A percentile compares a stretch with the other conserved stretches of the same genome.
These are phyloP conservation scores for Botrytis paeoniae DNA, from an alignment of 2,329 filamentous ascomycete genomes.

Conservation along the genomic window DNA sequence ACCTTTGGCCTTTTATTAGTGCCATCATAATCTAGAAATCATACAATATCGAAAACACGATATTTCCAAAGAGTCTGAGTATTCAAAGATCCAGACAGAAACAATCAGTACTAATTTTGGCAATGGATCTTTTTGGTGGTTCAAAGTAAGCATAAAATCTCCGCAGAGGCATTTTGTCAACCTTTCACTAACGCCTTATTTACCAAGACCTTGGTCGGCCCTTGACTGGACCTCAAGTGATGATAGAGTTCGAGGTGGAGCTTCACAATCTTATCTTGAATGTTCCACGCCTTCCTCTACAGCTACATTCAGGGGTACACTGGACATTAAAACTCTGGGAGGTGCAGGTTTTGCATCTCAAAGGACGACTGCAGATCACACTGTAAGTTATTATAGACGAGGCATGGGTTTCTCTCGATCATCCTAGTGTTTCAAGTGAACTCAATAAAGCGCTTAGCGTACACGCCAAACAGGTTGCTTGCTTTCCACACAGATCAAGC, in stretches of 20 bases:
- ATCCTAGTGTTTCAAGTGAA: neutral
- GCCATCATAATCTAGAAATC: neutral
- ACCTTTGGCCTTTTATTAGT: neutral
- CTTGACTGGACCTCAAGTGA: constrained; percentile 67
- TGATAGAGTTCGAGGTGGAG: constrained; percentile 74
- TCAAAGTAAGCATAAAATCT: constrained; percentile 27
- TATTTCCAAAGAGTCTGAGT: neutral
- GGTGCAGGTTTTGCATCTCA: constrained; percentile 83
- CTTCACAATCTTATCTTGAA: constrained; percentile 54
- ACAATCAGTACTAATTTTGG: neutral
- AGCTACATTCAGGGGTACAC: constrained; percentile 60
- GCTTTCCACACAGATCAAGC: neutral
- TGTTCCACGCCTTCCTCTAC: constrained; percentile 34
- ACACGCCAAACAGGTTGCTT: neutral
- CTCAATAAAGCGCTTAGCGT: neutral
- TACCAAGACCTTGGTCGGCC: constrained; percentile 55
- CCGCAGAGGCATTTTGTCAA: neutral
- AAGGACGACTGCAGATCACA: constrained; percentile 56
- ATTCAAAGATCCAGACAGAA: too few relatives aligned
- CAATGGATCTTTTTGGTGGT: constrained; percentile 30
- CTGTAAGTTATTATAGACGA: constrained; percentile 6
- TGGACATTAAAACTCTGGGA: constrained; percentile 73
- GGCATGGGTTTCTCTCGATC: neutral
- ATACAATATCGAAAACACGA: neutral
- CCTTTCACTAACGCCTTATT: neutral